Evolutionary conservation across 2,329 filamentous ascomycete species (phyloP).

Genomic region (Hymenoscyphus fraxineus): DNA sequence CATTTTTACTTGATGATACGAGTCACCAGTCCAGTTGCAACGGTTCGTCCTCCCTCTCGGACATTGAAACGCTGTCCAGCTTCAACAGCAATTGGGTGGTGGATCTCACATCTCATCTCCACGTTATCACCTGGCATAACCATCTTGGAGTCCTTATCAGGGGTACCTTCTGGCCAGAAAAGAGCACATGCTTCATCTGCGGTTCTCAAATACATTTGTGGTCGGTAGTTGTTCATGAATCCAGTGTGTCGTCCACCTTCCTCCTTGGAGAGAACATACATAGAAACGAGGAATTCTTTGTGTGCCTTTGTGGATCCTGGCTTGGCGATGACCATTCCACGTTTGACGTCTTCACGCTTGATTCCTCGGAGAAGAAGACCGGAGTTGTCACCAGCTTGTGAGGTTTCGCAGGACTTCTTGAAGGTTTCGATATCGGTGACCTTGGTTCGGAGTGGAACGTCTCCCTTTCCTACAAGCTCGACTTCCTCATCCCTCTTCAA

Average conservation of each 20-base stretch:
- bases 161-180: constrained; percentile 79
- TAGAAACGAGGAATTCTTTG: constrained; percentile 87
- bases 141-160: constrained; percentile 69
- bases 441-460: constrained; percentile 89
- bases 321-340: constrained; percentile 89
- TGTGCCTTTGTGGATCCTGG: constrained; percentile 83
- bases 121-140: constrained; percentile 99
- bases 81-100: constrained; percentile 84
- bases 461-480: constrained; percentile 86
- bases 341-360: constrained; percentile 88
- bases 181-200: constrained; percentile 77
- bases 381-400: constrained; percentile 95
- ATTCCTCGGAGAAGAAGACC: constrained; percentile 93
- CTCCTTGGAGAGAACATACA: constrained; percentile 97
- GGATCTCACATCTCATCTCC: constrained; percentile 88
- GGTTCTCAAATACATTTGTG: constrained; percentile 93
- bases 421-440: constrained; percentile 99
- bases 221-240: constrained; percentile 94
- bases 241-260: constrained; percentile 96
- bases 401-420: constrained; percentile 99
- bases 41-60: constrained; percentile 89
- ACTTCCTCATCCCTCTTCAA: constrained; percentile 94
- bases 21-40: constrained; percentile 79
- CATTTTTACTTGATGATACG: constrained; percentile 53
- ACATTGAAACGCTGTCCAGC: constrained; percentile 95